Percentiles rank a stretch among this genome's conserved stretches.
These are phyloP conservation scores for Protea cynaroides DNA, from an alignment of 164 flowering plant species.

Conservation along the genomic window DNA sequence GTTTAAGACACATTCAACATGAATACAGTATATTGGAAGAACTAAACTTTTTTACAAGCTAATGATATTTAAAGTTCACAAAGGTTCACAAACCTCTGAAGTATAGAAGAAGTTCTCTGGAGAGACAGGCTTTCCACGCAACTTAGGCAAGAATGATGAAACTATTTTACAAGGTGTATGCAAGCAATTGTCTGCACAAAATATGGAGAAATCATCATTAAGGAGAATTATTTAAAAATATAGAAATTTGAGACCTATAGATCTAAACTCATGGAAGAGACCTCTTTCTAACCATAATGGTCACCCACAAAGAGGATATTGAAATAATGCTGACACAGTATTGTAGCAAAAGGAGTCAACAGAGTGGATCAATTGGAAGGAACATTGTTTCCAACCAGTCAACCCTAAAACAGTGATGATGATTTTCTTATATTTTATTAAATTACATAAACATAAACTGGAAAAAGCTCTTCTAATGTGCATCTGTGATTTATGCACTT, in stretches of 20 bases:
- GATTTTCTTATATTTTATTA: no score
- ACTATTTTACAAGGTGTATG: conserved; percentile 33
- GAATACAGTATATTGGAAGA: not conserved
- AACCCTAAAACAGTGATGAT: no score
- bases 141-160: conserved; percentile 23
- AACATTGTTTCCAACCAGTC: no score
- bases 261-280: not conserved
- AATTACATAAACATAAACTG: no score
- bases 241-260: not conserved
- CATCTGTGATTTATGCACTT: no score
- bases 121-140: conserved; percentile 24
- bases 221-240: not conserved
- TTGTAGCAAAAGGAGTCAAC: no score
- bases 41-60: not conserved
- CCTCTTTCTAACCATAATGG: not conserved
- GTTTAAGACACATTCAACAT: not conserved
- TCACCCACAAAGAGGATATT: not conserved
- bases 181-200: conserved; percentile 31
- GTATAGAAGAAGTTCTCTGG: conserved; percentile 30
- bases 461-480: no score
- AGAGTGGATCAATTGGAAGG: no score
- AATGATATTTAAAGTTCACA: no score
- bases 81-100: conserved; percentile 37
- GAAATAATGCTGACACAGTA: no score
- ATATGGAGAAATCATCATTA: not conserved